Base-by-base conservation (phyloP, 805 yeast genomes). In the Metschnikowia amazonensis region DNA sequence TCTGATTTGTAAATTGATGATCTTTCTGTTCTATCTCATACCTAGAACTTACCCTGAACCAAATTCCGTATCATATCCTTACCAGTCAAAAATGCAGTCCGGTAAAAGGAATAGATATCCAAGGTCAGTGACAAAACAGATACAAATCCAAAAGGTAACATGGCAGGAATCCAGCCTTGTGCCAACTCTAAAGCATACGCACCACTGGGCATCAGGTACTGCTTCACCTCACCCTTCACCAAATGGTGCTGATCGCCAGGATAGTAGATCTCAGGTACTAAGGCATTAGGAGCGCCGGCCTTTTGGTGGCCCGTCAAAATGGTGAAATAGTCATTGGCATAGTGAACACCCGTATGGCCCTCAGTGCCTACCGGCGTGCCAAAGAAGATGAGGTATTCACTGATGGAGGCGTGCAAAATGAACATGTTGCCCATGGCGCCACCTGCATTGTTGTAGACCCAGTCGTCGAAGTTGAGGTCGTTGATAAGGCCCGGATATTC, bases 391-490 rank as follows among this genome's bases (percentile, higher is more conserved):
- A 94, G 69, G 63, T 94, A 94, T 69, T 94, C 99, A 5, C 94
- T 75, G 57, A 94, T 74, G 7, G 98, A 94, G 9, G 98, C 97
- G 65, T 94, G 99, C 54, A 92, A 74, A 50, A 94, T 88, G 57
- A 88, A 78, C 98, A 94, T 92, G 45, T 89, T 81, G 20, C 95
- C 94, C 99, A 94, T 94, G 43, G 99, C 98, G 56, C 96, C 96
- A 45, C 99, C 99, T 3, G 99, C 99, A 59, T 88, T 89, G 77
- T 94, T 94, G 79, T 82, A 92, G 42, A 94, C 85, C 98, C 98
- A 94, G 53, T 90, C 92, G 43, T 86, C 85, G 42, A 74, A 72
- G 62, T 82, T 79, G 54, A 84, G 74, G 52, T 81, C 81, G 66
- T 87, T 87, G 66, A 92, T 78, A 54, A 76, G 62, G 6, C 80